Percentiles rank a stretch among this genome's conserved stretches.
Conservation (phyloP, 345 rosid species). For the Brassica carinata region DNA sequence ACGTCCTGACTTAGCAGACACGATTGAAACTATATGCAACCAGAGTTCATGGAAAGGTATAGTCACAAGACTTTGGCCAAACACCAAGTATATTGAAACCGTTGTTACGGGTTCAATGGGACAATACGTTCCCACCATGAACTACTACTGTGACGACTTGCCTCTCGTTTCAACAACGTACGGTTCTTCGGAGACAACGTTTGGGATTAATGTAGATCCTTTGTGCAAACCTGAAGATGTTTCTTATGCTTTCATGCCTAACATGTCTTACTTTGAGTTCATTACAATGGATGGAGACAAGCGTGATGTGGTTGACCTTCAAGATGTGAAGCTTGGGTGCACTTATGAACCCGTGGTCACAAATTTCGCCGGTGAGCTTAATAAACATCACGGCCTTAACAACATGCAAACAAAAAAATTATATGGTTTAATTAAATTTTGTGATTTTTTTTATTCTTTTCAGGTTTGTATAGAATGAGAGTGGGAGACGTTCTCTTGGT, state of each 20-base stretch:
- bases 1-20: slow-evolving; percentile 54
- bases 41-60: slow-evolving; percentile 80
- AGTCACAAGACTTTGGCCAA: slow-evolving; percentile 76
- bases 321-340: slow-evolving; percentile 68
- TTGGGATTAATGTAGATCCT: slow-evolving; percentile 80
- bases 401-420: background rate
- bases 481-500: slow-evolving; percentile 87
- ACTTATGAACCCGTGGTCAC: slow-evolving; percentile 86
- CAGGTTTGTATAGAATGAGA: slow-evolving; percentile 80
- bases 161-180: slow-evolving; percentile 88
- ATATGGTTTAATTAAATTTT: slow-evolving; percentile 14
- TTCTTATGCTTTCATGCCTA: slow-evolving; percentile 79
- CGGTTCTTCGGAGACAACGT: slow-evolving; percentile 86
- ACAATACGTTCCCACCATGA: slow-evolving; percentile 73
- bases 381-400: background rate
- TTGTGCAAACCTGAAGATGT: slow-evolving; percentile 73
- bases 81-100: slow-evolving; percentile 75
- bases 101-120: slow-evolving; percentile 93
- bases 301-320: slow-evolving; percentile 59
- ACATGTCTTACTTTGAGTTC: slow-evolving; percentile 93
- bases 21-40: slow-evolving; percentile 54
- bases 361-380: slow-evolving; percentile 68
- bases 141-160: slow-evolving; percentile 71
- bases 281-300: slow-evolving; percentile 54
- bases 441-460: background rate